Conservation (phyloP, 768 basidiomycete species). For the Boletus rubroflammeus region DNA sequence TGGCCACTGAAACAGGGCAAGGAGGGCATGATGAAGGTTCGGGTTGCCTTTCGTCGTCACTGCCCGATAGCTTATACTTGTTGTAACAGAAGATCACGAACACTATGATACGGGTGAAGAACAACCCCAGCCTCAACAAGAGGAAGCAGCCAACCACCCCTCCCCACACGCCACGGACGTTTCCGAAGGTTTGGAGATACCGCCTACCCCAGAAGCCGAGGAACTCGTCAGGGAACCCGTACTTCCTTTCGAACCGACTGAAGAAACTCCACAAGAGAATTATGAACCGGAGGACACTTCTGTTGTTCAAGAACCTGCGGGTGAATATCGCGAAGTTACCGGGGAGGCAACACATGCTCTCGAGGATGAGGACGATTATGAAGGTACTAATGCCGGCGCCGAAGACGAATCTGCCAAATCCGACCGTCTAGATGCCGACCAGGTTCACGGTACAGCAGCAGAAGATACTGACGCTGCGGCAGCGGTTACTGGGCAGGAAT, state of each 20-base stretch:
- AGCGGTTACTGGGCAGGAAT: slow-evolving; percentile 5
- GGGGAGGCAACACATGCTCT: slow-evolving; percentile 13
- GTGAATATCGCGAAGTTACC: slow-evolving; percentile 17
- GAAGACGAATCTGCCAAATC: slow-evolving; percentile 17
- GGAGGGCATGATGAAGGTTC: slow-evolving; percentile 23
- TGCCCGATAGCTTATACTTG: not conserved
- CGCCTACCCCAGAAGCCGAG: not conserved
- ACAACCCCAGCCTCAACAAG: slow-evolving; percentile 2
- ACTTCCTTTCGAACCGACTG: not conserved
- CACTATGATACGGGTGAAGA: slow-evolving; percentile 12
- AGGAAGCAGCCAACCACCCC: not conserved
- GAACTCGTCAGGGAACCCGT: slow-evolving; percentile 4
- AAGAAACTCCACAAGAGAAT: slow-evolving; percentile 10
- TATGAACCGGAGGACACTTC: slow-evolving; percentile 1
- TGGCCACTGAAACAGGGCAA: slow-evolving; percentile 17
- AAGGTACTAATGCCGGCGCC: slow-evolving; percentile 12
- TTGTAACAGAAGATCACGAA: slow-evolving; percentile 12
- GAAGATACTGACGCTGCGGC: slow-evolving; percentile 24
- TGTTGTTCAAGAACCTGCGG: slow-evolving; percentile 7
- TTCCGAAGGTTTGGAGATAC: slow-evolving; percentile 2
- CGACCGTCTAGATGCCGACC: slow-evolving; percentile 29
- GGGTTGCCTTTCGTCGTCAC: not conserved
- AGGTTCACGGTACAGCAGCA: slow-evolving; percentile 19
- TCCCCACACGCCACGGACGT: not conserved
- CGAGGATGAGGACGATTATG: slow-evolving; percentile 23